Evolutionary conservation across 116 monocot genomes (phyloP), one percentile per base, ranked within the genome.

Genomic region (Zostera marina): DNA sequence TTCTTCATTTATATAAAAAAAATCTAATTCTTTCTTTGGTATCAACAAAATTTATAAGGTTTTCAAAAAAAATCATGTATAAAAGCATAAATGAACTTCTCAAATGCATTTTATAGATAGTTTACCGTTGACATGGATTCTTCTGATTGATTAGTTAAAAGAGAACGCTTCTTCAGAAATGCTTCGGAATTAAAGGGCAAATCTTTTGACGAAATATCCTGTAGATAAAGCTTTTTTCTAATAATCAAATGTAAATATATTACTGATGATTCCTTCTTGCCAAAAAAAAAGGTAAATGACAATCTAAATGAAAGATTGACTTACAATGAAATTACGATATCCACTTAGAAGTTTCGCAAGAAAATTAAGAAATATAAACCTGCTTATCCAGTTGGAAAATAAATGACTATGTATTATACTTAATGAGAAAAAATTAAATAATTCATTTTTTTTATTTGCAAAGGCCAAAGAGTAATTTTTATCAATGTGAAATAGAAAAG

Each of bases 311-410:
- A n/a, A 42, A 60, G 46, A 4, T 56, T 47, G 56, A 76, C 89
- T 82, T 76, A 96, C 94, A 63, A 96, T 79, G 63, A 96, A 96
- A 61, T 96, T 96, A 15, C 94, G 94, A 58, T 96, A 96, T 16
- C 94, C 94, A 76, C 85, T 85, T 51, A 96, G 60, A 57, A 96
- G 77, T 55, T 72, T 60, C 56, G 85, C 82, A 66, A 96, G 88
- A 70, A 88, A 88, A 60, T 71, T 96, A 38, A 96, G 77, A 63
- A 96, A 96, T 66, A 79, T 85, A 62, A 96, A 62, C 79, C 94
- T 96, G 77, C 78, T 80, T 32, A 66, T 66, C 20, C 51, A 76
- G 52, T 56, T 22, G 5, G 42, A 54, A 32, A 42, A 52, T 19
- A 4, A 53, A 11, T 14, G 32, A 56, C 32, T 32, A 5, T 32